phyloP scores from a whole-genome alignment of 2,329 filamentous ascomycete species.

The Hysterium pulicare region DNA sequence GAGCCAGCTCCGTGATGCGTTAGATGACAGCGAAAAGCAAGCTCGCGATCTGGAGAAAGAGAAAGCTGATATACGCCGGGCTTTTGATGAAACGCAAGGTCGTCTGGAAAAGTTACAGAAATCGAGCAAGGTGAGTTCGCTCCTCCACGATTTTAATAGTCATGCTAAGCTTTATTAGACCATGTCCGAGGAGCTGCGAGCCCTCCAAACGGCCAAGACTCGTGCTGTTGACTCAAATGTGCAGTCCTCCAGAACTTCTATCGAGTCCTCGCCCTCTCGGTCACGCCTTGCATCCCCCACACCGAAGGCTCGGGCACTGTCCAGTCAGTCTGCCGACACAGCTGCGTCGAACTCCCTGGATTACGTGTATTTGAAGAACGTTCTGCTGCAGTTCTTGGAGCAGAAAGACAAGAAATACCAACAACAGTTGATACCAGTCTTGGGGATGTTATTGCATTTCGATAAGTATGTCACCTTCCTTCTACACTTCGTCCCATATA shows the following conservation, averaged over 20 bases:
- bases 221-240: constrained; percentile 41
- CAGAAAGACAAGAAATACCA: constrained; percentile 74
- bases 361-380: constrained; percentile 73
- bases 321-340: constrained; percentile 18
- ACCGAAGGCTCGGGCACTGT: constrained; percentile 34
- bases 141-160: neutral
- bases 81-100: constrained; percentile 73
- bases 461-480: constrained; percentile 58
- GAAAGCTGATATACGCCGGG: constrained; percentile 67
- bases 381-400: constrained; percentile 76
- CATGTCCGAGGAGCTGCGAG: constrained; percentile 57
- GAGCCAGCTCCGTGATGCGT: constrained; percentile 69
- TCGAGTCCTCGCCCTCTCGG: constrained; percentile 50
- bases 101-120: constrained; percentile 78
- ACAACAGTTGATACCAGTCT: constrained; percentile 71
- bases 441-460: constrained; percentile 73
- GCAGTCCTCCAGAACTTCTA: constrained; percentile 56
- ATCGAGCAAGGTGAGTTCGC: constrained; percentile 50
- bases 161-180: constrained; percentile 33
- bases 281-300: constrained; percentile 47
- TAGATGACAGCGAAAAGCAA: constrained; percentile 86
- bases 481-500: too few species aligned
- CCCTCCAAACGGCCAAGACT: constrained; percentile 40
- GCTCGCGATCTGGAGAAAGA: constrained; percentile 81
- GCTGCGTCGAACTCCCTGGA: constrained; percentile 42